Conservation (phyloP, 1,284 basidiomycete genomes). For the Rhodotorula sp. region DNA sequence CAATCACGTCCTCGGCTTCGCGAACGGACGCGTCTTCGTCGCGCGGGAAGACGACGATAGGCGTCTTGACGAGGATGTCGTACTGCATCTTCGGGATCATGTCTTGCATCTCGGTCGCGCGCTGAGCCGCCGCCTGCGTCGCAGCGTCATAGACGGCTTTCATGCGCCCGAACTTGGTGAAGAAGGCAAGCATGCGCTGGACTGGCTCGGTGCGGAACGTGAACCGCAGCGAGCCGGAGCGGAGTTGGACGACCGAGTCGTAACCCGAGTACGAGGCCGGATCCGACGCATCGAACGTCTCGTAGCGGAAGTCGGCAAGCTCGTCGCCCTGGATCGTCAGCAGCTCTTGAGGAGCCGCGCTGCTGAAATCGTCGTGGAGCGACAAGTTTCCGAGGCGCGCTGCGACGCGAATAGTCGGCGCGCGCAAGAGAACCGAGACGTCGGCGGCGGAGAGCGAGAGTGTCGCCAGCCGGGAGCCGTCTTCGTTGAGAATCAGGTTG, state of each 20-base stretch:
- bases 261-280: conserved; percentile 70
- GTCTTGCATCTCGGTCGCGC: conserved; percentile 59
- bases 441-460: conserved; percentile 89
- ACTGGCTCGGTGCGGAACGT: conserved; percentile 86
- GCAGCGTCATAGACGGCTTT: conserved; percentile 97
- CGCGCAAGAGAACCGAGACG: conserved; percentile 73
- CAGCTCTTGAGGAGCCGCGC: conserved; percentile 67
- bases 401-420: conserved; percentile 73
- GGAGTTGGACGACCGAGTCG: conserved; percentile 80
- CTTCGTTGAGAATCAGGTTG: conserved; percentile 80
- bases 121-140: conserved; percentile 78
- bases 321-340: conserved; percentile 94
- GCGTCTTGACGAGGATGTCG: conserved; percentile 84
- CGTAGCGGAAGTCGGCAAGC: conserved; percentile 91
- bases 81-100: conserved; percentile 70
- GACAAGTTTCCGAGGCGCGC: conserved; percentile 84
- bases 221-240: conserved; percentile 87
- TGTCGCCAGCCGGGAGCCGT: conserved; percentile 71
- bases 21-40: conserved; percentile 56
- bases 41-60: conserved; percentile 86
- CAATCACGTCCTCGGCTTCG: conserved; percentile 67
- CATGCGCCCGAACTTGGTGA: conserved; percentile 82
- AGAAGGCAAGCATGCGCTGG: conserved; percentile 79
- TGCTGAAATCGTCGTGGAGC: conserved; percentile 69
- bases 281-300: conserved; percentile 75